phyloP scores from a whole-genome alignment of 805 yeast genomes.

The Kockiozyma suomiensis region DNA sequence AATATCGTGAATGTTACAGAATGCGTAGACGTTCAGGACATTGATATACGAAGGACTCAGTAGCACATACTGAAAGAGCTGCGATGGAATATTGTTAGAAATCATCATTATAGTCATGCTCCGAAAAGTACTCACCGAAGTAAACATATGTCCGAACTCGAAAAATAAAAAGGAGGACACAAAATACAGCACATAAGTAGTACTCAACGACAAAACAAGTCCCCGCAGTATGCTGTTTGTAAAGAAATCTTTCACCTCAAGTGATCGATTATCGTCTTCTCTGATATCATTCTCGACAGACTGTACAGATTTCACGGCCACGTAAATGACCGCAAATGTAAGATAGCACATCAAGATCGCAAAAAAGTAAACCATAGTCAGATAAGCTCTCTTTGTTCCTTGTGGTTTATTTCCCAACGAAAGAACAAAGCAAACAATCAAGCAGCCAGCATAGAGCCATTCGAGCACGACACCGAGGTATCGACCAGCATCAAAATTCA shows the following conservation, averaged over 20 bases:
- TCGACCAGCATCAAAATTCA: constrained; percentile 51
- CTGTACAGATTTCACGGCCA: constrained; percentile 60
- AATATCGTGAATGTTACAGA: constrained; percentile 97
- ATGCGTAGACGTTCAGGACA: constrained; percentile 91
- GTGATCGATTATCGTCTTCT: constrained; percentile 34
- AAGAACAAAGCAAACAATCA: constrained; percentile 81
- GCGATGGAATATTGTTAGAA: background rate
- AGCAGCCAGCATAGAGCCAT: constrained; percentile 76
- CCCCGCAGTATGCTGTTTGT: constrained; percentile 58
- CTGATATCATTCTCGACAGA: constrained; percentile 40
- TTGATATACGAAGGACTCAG: constrained; percentile 91
- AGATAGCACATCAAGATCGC: constrained; percentile 83
- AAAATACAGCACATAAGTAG: constrained; percentile 89
- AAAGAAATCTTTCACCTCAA: constrained; percentile 37
- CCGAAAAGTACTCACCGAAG: constrained; percentile 67
- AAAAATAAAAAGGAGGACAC: constrained; percentile 80
- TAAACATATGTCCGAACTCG: constrained; percentile 95
- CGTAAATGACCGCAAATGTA: constrained; percentile 77
- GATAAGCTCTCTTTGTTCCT: constrained; percentile 67
- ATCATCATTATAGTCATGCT: too few relatives aligned
- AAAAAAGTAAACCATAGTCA: constrained; percentile 68
- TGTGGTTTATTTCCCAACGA: constrained; percentile 98
- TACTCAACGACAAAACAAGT: constrained; percentile 77
- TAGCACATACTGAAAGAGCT: constrained; percentile 73
- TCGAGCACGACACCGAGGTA: constrained; percentile 83